Conservation (phyloP, 108 stramenopile species). For the Fragilaria crotonensis region DNA sequence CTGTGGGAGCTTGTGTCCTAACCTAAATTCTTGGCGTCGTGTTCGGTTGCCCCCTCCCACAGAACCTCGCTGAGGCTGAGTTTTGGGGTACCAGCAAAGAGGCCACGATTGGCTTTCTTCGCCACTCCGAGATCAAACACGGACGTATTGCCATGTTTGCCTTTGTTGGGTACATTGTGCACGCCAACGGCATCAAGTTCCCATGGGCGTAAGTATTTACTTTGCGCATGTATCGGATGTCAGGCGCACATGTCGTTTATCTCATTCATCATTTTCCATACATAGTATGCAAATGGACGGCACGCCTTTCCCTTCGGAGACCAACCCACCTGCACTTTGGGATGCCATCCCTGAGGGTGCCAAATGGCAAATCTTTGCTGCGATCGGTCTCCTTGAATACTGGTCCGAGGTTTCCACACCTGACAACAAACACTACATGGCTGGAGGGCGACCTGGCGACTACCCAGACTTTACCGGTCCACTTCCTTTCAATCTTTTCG, state of each 20-base stretch:
- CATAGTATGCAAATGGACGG: conserved; percentile 57
- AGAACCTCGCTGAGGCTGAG: conserved; percentile 39
- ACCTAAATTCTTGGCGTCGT: no score
- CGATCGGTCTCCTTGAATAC: conserved; percentile 45
- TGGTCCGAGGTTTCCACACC: conserved; percentile 1
- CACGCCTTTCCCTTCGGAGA: conserved; percentile 42
- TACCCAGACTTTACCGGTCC: conserved; percentile 34
- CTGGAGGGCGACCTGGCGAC: conserved; percentile 43
- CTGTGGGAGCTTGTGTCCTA: no score
- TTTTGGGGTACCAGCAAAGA: conserved; percentile 46
- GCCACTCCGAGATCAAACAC: conserved; percentile 26
- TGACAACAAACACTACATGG: conserved; percentile 47
- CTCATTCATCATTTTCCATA: no score
- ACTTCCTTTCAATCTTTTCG: conserved; percentile 41
- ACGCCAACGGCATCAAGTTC: conserved; percentile 38
- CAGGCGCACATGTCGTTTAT: no score
- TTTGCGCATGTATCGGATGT: no score
- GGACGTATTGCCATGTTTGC: conserved; percentile 55
- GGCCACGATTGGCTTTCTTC: conserved; percentile 15
- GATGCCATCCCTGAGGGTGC: conserved; percentile 49
- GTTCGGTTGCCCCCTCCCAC: no score
- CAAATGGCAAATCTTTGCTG: conserved; percentile 37
- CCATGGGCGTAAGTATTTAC: no score
- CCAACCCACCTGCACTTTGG: conserved; percentile 42
- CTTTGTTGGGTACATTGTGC: conserved; percentile 48